These are phyloP conservation scores for Parsonsia alboflavescens DNA, from an alignment of 257 asterid species.

Conservation along the genomic window DNA sequence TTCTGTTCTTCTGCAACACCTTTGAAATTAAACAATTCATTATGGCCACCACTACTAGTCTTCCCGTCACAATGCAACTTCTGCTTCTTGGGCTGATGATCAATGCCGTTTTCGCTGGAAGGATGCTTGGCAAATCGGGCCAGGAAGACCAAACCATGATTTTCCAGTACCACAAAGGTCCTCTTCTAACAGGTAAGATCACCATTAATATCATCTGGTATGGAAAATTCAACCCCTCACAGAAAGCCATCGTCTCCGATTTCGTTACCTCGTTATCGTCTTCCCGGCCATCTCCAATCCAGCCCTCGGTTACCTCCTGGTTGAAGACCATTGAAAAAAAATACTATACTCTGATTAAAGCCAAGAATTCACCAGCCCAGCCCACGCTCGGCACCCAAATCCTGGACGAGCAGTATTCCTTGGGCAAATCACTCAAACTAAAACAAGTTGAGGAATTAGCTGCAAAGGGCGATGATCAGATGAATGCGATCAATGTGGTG, in stretches of 20 bases:
- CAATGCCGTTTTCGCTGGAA: background rate
- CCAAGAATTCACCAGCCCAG: constrained; percentile 8
- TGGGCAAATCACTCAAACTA: constrained; percentile 23
- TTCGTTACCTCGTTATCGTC: constrained; percentile 19
- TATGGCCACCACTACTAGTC: background rate
- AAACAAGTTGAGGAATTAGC: constrained; percentile 20
- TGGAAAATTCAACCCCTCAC: constrained; percentile 26
- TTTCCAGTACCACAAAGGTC: constrained; percentile 31
- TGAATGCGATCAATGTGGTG: constrained; percentile 19
- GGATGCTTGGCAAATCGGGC: background rate
- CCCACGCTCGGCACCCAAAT: constrained; percentile 17
- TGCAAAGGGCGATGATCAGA: constrained; percentile 6
- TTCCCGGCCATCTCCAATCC: background rate
- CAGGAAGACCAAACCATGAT: constrained; percentile 9
- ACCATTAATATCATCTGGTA: constrained; percentile 25
- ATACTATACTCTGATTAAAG: constrained; percentile 2
- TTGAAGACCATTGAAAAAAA: constrained; percentile 19
- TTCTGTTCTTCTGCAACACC: background rate
- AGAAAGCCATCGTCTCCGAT: constrained; percentile 14
- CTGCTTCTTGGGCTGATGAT: background rate
- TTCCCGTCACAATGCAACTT: background rate
- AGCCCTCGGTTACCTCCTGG: constrained; percentile 26
- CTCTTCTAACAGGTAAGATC: constrained; percentile 16
- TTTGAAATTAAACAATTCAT: background rate
- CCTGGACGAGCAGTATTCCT: constrained; percentile 16